Base-by-base conservation (phyloP, 2,329 filamentous ascomycete species). In the Colletotrichum sansevieriae region DNA sequence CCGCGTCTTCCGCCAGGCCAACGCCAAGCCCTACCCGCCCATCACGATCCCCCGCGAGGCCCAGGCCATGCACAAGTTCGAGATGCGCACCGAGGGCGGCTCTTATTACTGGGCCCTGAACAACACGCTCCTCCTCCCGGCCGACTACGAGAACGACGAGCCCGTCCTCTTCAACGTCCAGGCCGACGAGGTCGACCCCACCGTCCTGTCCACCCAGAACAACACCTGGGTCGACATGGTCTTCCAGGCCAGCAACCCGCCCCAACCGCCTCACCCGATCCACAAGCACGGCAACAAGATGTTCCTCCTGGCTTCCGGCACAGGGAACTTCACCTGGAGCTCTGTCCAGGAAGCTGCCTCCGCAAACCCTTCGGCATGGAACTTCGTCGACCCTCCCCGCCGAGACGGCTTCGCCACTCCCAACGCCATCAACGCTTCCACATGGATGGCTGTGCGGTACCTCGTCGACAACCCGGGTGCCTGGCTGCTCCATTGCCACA, bases 271-370 rank as follows among this genome's bases (percentile, higher is more conserved):
- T 10, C 89, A 91, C 67, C 85, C 87, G 0, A 86, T 91, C 58
- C 89, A 91, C 81, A 90, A 90, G 79, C 89, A 91, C 76, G 84
- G 85, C 54, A 87, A 85, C 72, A 89, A 88, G 74, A 87, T 86
- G 78, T 90, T 83, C 72, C 77, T 84, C 20, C 82, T 91, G 39
- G 89, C 88, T 1, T 66, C 77, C 0, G 88, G 87, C 2, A 72
- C 71, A 0, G 86, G 87, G 0, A 63, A 71, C 1, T 91, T 87
- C 74, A 82, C 78, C 12, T 91, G 85, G 81, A 75, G 74, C 2
- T 83, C 81, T 1, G 84, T 90, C 0, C 84, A 81, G 0, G 85
- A 88, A 63, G 88, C 88, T 0, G 77, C 81, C 2, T 72, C 76
- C 11, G 79, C 80, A 13, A 76, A 79, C 0, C 87, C 87, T 0